Conservation (phyloP, 1,284 basidiomycete species). For the Psilocybe mexicana region DNA sequence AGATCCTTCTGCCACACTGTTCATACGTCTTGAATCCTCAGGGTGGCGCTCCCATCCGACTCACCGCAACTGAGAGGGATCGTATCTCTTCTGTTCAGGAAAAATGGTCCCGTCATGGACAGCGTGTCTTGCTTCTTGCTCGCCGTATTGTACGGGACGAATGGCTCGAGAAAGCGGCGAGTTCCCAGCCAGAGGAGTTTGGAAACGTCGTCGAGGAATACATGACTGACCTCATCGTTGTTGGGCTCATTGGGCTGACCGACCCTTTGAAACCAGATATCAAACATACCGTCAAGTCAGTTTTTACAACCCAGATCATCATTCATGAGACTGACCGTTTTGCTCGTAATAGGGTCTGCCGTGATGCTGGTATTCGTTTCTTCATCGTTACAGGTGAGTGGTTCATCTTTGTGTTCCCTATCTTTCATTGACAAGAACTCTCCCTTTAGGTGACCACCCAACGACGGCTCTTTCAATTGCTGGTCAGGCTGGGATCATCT, state of each 20-base stretch:
- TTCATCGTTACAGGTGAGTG: conserved; percentile 68
- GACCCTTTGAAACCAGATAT: conserved; percentile 67
- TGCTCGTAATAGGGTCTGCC: conserved; percentile 31
- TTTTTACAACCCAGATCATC: neutral
- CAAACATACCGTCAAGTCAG: conserved; percentile 45
- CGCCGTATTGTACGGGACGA: conserved; percentile 34
- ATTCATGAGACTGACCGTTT: too few species aligned
- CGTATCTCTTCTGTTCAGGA: conserved; percentile 45
- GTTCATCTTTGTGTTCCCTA: conserved; percentile 15
- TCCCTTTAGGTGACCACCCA: conserved; percentile 32
- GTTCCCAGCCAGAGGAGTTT: conserved; percentile 38
- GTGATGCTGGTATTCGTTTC: conserved; percentile 63
- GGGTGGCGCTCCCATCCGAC: conserved; percentile 22
- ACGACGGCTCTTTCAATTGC: conserved; percentile 63
- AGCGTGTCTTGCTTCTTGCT: conserved; percentile 56
- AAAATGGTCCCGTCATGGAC: conserved; percentile 54
- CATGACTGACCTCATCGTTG: conserved; percentile 50
- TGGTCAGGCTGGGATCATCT: conserved; percentile 55
- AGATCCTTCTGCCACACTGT: conserved; percentile 55
- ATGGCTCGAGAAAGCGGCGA: conserved; percentile 29
- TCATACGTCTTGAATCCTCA: conserved; percentile 25
- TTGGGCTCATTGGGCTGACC: conserved; percentile 64
- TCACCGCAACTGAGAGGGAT: conserved; percentile 16
- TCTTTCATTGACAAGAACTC: neutral
- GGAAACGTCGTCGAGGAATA: conserved; percentile 36